Evolutionary conservation across 1,284 basidiomycete genomes (phyloP).

Genomic region (Papiliotrema nemorosa): DNA sequence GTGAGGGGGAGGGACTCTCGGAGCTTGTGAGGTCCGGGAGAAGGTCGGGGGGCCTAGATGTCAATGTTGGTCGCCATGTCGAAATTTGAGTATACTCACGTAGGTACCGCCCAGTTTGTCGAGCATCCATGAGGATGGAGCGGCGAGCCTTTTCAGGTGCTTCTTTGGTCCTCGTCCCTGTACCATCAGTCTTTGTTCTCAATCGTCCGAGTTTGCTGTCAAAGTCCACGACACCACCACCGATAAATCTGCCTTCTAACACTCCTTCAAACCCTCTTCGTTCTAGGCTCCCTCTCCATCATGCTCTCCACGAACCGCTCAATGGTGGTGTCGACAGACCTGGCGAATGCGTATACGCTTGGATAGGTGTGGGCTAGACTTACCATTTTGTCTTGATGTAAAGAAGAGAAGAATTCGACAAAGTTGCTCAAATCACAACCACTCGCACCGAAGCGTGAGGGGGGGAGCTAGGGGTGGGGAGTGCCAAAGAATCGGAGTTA

Average conservation of each 20-base stretch:
- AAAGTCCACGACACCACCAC: not conserved
- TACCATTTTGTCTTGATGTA: conserved; percentile 18
- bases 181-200: not conserved
- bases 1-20: conserved; percentile 92
- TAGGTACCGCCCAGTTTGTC: conserved; percentile 98
- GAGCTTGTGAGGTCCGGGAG: conserved; percentile 97
- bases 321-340: too few species aligned
- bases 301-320: not conserved
- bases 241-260: not conserved
- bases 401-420: conserved; percentile 1
- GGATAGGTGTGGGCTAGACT: conserved; percentile 5
- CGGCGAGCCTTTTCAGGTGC: conserved; percentile 96
- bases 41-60: conserved; percentile 82
- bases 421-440: not conserved
- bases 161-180: conserved; percentile 96
- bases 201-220: not conserved
- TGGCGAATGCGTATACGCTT: too few species aligned
- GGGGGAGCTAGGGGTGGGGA: too few species aligned
- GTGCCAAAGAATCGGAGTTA: too few species aligned
- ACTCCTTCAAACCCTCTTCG: not conserved
- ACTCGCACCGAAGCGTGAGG: not conserved
- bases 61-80: conserved; percentile 6
- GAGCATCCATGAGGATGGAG: conserved; percentile 99
- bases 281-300: not conserved
- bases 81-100: conserved; percentile 56